Conservation (phyloP, 2,329 filamentous ascomycete genomes). For the Calonectria leucothoes region DNA sequence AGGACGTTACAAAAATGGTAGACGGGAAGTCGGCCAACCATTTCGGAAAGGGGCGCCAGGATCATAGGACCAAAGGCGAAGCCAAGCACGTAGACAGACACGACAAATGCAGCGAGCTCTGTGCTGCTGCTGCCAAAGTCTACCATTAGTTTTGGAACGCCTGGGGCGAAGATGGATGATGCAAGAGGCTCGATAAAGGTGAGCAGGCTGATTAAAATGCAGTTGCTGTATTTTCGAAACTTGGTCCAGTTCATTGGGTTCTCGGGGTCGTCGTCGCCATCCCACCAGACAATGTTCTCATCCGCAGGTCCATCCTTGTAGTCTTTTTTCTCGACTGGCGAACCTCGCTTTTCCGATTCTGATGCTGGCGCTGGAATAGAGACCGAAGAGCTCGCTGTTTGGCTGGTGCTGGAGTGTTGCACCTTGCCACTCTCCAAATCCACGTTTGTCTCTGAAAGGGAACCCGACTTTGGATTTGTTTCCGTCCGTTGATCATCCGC, state of each 20-base stretch:
- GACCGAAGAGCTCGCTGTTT: neutral
- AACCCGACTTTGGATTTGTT: neutral
- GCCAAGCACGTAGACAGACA: slow-evolving; percentile 63
- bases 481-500: neutral
- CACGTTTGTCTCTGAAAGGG: neutral
- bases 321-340: neutral
- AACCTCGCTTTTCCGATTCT: neutral
- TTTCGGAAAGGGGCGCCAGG: slow-evolving; percentile 61
- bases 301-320: neutral
- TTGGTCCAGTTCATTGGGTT: slow-evolving; percentile 76
- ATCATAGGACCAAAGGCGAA: slow-evolving; percentile 61
- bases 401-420: neutral
- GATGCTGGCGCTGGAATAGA: neutral
- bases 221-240: slow-evolving; percentile 50
- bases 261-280: slow-evolving; percentile 64
- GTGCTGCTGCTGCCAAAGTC: slow-evolving; percentile 57
- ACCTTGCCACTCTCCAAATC: neutral
- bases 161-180: slow-evolving; percentile 71
- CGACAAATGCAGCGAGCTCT: slow-evolving; percentile 43
- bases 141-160: slow-evolving; percentile 66
- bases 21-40: slow-evolving; percentile 57
- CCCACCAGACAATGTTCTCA: slow-evolving; percentile 65
- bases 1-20: slow-evolving; percentile 55
- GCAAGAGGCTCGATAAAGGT: slow-evolving; percentile 58
- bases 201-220: slow-evolving; percentile 39